Evolutionary conservation across 306 rosid species (phyloP).

Genomic region (Fragaria vesca): DNA sequence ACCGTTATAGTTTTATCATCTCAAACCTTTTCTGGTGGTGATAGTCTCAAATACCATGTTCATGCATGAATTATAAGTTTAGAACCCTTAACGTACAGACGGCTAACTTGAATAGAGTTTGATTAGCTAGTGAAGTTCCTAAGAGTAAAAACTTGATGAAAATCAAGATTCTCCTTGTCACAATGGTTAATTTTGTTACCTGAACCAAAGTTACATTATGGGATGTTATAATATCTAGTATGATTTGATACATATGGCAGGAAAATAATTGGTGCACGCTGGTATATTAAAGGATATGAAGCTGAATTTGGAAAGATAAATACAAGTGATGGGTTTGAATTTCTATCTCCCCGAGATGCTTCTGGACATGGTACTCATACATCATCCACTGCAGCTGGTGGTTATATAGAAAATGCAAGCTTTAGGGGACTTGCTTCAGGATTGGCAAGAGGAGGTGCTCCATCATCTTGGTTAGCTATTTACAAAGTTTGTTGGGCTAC

Average conservation of each 20-base stretch:
- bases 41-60: background rate
- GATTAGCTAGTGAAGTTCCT: background rate
- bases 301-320: slow-evolving; percentile 56
- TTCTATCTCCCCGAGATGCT: slow-evolving; percentile 54
- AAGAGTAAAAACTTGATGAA: background rate
- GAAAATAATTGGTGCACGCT: slow-evolving; percentile 69
- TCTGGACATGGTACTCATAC: slow-evolving; percentile 67
- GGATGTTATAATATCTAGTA: background rate
- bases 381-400: slow-evolving; percentile 60
- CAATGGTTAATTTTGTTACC: background rate
- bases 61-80: background rate
- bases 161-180: background rate
- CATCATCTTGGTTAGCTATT: slow-evolving; percentile 50
- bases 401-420: slow-evolving; percentile 37
- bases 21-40: background rate
- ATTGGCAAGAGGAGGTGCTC: slow-evolving; percentile 65
- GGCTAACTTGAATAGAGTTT: background rate
- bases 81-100: background rate
- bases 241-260: slow-evolving; percentile 29
- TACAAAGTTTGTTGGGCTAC: slow-evolving; percentile 64
- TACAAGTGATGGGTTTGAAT: slow-evolving; percentile 38
- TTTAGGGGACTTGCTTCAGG: slow-evolving; percentile 54
- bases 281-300: slow-evolving; percentile 65
- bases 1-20: no score
- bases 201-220: background rate